These are phyloP conservation scores for Vitis hybrid DNA, from an alignment of 177 flowering plant genomes.

Conservation along the genomic window DNA sequence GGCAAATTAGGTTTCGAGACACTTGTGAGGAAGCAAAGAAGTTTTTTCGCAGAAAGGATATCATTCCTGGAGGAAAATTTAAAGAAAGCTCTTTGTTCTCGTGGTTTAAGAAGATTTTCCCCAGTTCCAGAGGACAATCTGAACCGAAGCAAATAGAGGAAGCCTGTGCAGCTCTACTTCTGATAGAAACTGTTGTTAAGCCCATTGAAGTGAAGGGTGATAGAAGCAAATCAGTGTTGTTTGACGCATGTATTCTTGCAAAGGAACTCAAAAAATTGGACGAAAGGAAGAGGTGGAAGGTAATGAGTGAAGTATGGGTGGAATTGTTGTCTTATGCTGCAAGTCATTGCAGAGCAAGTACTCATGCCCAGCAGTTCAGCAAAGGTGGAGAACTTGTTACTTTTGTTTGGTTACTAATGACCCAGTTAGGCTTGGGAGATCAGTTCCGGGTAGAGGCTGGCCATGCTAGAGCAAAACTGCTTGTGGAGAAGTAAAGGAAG, in stretches of 20 bases:
- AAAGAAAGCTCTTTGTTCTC: no score
- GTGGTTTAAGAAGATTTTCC: no score
- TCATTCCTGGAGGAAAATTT: no score
- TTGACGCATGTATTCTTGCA: conserved; percentile 5
- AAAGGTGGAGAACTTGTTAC: conserved; percentile 26
- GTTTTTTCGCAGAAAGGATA: background rate
- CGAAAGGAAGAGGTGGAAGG: conserved; percentile 11
- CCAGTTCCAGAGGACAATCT: no score
- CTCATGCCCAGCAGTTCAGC: conserved; percentile 13
- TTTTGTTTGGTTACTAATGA: conserved; percentile 23
- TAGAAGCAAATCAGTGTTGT: conserved; percentile 16
- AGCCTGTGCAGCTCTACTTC: background rate
- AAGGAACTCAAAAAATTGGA: background rate
- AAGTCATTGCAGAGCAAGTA: conserved; percentile 5
- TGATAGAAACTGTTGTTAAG: background rate
- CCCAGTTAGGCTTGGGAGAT: conserved; percentile 14
- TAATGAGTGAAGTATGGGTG: conserved; percentile 25
- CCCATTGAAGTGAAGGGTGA: conserved; percentile 1
- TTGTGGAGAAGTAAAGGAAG: no score
- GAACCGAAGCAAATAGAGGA: no score
- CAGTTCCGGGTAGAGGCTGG: background rate
- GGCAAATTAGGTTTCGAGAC: conserved; percentile 4
- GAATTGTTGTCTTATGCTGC: conserved; percentile 24
- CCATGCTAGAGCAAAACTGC: no score
- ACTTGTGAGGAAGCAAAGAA: conserved; percentile 11